phyloP scores from a whole-genome alignment of 352 stramenopile genomes.

The Globisporangium nunn region DNA sequence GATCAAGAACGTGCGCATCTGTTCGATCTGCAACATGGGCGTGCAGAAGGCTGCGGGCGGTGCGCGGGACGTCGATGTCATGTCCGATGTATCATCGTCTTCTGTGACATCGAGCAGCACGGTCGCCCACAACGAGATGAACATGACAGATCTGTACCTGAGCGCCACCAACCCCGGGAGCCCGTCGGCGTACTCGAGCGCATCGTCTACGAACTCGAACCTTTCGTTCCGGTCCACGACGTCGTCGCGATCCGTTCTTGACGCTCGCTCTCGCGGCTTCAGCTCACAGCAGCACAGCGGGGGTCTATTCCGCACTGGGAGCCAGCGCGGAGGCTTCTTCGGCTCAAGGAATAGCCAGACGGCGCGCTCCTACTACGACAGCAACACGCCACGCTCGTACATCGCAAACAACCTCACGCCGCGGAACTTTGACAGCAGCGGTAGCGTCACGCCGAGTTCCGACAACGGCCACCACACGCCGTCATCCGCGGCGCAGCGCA shows the following conservation, averaged over 20 bases:
- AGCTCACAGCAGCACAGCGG: constrained; percentile 6
- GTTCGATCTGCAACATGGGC: constrained; percentile 79
- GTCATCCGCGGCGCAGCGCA: constrained; percentile 37
- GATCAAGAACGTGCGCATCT: constrained; percentile 81
- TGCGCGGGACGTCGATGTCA: constrained; percentile 30
- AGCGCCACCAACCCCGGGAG: constrained; percentile 49
- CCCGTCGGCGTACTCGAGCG: constrained; percentile 68
- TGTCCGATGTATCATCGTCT: constrained; percentile 72
- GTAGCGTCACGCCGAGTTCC: constrained; percentile 29
- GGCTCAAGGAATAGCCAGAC: constrained; percentile 14
- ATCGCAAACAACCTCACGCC: constrained; percentile 68
- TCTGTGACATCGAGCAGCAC: constrained; percentile 76
- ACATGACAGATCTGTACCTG: constrained; percentile 78
- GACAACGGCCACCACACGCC: constrained; percentile 27
- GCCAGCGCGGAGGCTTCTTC: constrained; percentile 11
- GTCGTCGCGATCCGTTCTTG: constrained; percentile 50
- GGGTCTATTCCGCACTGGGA: constrained; percentile 6
- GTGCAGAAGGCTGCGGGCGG: constrained; percentile 46
- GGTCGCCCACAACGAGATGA: constrained; percentile 80
- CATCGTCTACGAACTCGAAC: constrained; percentile 61
- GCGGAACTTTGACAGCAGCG: constrained; percentile 20
- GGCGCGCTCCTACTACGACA: constrained; percentile 40
- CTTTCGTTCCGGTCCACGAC: constrained; percentile 72
- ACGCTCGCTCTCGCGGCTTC: constrained; percentile 21
- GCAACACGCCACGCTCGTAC: constrained; percentile 63